Evolutionary conservation across 140 eudicot species (phyloP).

Genomic region (Senecio squalidus): DNA sequence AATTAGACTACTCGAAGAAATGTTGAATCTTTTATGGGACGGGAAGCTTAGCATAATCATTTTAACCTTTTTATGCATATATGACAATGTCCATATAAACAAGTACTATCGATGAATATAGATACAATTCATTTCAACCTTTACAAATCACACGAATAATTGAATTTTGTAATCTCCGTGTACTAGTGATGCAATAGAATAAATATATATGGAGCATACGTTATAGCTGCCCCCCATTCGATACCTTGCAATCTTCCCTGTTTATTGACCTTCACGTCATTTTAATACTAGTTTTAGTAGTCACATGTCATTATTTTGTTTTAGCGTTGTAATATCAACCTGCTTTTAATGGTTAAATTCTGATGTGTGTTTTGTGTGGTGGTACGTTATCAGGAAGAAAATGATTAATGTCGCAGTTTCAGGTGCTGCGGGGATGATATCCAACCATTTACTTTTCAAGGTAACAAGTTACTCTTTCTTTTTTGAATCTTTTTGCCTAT

Average conservation of each 20-base stretch:
- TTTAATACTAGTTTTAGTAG: not conserved
- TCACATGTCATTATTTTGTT: not conserved
- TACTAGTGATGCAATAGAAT: constrained; percentile 2
- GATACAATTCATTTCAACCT: too few species aligned
- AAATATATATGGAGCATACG: not conserved
- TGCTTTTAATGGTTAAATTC: not conserved
- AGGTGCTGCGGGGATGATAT: constrained; percentile 98
- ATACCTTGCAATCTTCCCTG: not conserved
- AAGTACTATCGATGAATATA: too few species aligned
- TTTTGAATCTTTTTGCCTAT: not conserved
- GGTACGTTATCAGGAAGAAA: constrained; percentile 63
- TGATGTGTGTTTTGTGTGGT: not conserved
- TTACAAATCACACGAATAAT: too few species aligned
- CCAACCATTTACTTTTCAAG: constrained; percentile 92
- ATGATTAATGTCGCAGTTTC: constrained; percentile 79
- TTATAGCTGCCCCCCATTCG: not conserved
- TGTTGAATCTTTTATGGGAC: not conserved
- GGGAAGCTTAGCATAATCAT: not conserved
- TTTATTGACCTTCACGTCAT: not conserved
- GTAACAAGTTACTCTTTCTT: constrained; percentile 29
- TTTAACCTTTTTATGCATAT: not conserved
- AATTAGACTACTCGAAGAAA: not conserved
- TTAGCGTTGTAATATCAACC: not conserved
- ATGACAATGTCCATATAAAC: not conserved
- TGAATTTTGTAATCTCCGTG: too few species aligned